Percentiles rank a stretch among this genome's conserved stretches.
These are phyloP conservation scores for Fusarium haematococcum DNA, from an alignment of 2,329 filamentous ascomycete genomes.

Conservation along the genomic window DNA sequence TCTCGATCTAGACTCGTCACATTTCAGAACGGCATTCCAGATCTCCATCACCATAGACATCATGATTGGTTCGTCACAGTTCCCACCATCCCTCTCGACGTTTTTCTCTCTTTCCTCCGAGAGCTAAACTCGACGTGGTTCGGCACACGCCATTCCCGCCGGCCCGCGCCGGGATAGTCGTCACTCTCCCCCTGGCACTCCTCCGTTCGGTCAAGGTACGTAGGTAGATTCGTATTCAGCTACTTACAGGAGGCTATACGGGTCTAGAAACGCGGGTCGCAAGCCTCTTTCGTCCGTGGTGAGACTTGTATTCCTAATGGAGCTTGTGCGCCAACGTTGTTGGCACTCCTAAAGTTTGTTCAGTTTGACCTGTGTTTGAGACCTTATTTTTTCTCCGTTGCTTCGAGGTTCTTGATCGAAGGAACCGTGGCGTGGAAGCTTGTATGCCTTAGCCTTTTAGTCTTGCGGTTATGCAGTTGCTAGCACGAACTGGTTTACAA, in stretches of 20 bases:
- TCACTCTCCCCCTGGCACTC: not conserved
- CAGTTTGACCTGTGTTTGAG: not conserved
- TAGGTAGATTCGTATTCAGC: not conserved
- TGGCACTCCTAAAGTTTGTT: not conserved
- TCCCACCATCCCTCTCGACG: not conserved
- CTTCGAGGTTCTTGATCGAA: not conserved
- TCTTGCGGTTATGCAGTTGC: not conserved
- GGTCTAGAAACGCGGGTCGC: not conserved
- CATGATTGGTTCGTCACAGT: not conserved
- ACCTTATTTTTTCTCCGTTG: not conserved
- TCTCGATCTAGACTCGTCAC: not conserved
- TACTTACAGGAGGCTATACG: not conserved
- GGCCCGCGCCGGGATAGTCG: conserved; percentile 20
- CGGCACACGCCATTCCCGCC: conserved; percentile 19
- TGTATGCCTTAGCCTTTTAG: not conserved
- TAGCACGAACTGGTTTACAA: not conserved
- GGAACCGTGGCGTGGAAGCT: not conserved
- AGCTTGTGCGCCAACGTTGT: not conserved
- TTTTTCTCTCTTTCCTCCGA: conserved; percentile 2
- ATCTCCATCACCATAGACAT: not conserved
- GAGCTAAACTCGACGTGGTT: conserved; percentile 7
- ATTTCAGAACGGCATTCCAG: conserved; percentile 9
- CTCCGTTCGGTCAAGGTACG: not conserved
- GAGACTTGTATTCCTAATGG: not conserved
- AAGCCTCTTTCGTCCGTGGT: not conserved